Evolutionary conservation across 1,284 basidiomycete species (phyloP).

Genomic region (Tetrapyrgos nigripes): DNA sequence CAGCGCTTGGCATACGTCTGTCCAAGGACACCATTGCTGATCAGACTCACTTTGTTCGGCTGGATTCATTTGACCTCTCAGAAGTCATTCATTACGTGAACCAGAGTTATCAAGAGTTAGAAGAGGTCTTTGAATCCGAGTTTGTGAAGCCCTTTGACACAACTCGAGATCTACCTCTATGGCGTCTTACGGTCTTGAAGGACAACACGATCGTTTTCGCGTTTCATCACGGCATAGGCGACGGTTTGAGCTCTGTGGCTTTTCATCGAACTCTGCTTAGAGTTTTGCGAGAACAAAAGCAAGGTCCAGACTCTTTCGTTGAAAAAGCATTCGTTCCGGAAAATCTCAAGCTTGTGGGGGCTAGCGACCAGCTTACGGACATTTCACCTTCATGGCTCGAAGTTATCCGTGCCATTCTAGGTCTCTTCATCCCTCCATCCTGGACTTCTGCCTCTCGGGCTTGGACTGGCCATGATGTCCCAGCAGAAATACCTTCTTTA

Average conservation of each 20-base stretch:
- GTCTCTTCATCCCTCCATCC: slow-evolving; percentile 33
- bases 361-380: slow-evolving; percentile 39
- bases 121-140: slow-evolving; percentile 31
- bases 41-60: slow-evolving; percentile 31
- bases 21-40: slow-evolving; percentile 8
- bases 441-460: slow-evolving; percentile 29
- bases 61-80: slow-evolving; percentile 37
- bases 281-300: slow-evolving; percentile 27
- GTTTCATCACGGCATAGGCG: slow-evolving; percentile 47
- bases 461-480: slow-evolving; percentile 43
- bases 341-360: slow-evolving; percentile 25
- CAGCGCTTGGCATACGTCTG: slow-evolving; percentile 35
- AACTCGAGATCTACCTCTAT: slow-evolving; percentile 36
- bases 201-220: slow-evolving; percentile 42
- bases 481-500: slow-evolving; percentile 17
- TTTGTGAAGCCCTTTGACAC: slow-evolving; percentile 33
- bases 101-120: slow-evolving; percentile 20
- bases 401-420: slow-evolving; percentile 27
- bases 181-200: slow-evolving; percentile 43
- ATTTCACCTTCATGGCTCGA: slow-evolving; percentile 36
- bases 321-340: slow-evolving; percentile 24
- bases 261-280: slow-evolving; percentile 43
- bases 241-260: slow-evolving; percentile 46
- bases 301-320: background rate
- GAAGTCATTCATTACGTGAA: slow-evolving; percentile 37